phyloP scores from a whole-genome alignment of 495 filamentous ascomycete genomes.

The Amphirosellinia nigrospora region DNA sequence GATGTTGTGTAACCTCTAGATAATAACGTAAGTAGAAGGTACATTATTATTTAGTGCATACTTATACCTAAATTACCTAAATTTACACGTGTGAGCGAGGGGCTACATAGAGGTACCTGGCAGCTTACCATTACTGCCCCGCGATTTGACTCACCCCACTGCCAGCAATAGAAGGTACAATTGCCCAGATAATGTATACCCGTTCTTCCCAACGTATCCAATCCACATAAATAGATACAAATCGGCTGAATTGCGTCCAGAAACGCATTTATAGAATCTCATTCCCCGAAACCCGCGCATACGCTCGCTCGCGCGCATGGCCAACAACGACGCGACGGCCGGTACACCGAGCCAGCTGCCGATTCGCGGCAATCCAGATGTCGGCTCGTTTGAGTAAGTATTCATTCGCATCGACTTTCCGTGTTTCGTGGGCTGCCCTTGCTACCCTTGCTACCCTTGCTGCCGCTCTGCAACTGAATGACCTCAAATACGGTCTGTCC shows the following conservation, averaged over 20 bases:
- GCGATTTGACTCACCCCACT: conserved; percentile 27
- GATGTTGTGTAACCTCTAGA: not conserved
- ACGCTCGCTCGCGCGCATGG: conserved; percentile 9
- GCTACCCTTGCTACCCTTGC: not conserved
- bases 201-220: too few species aligned
- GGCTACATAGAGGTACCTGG: not conserved
- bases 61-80: too few species aligned
- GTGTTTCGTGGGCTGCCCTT: too few species aligned
- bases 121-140: conserved; percentile 16
- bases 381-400: too few species aligned
- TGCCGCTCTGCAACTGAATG: not conserved
- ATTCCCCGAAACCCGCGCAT: not conserved
- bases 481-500: not conserved
- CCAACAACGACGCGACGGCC: conserved; percentile 33
- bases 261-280: not conserved
- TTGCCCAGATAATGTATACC: too few species aligned
- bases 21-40: not conserved
- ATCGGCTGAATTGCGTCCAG: not conserved
- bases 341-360: conserved; percentile 33
- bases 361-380: too few species aligned
- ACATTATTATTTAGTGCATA: not conserved
- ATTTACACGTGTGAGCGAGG: not conserved
- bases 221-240: not conserved
- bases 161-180: too few species aligned
- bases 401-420: conserved; percentile 38